These are phyloP conservation scores for Plectosphaerella sp. DNA, from an alignment of 2,329 filamentous ascomycete genomes.

Conservation along the genomic window DNA sequence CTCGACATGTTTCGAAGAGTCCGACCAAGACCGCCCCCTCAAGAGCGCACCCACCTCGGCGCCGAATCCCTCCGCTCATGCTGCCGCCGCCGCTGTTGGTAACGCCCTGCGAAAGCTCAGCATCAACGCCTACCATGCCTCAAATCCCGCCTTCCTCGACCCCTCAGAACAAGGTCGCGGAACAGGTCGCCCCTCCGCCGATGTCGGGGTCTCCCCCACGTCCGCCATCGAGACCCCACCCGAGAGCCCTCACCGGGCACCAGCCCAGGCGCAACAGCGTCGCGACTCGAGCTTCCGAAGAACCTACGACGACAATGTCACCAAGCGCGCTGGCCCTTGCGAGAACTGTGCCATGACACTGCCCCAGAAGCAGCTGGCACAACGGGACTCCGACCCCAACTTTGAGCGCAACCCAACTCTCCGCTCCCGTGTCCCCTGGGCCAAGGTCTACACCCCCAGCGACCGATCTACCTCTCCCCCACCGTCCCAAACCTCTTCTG, in stretches of 20 bases:
- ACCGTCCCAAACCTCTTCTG: conserved; percentile 43
- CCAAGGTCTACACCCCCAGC: conserved; percentile 47
- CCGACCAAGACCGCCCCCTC: conserved; percentile 30
- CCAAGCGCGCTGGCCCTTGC: conserved; percentile 58
- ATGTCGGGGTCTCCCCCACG: conserved; percentile 27
- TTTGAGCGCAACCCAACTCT: conserved; percentile 51
- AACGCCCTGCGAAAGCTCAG: conserved; percentile 45
- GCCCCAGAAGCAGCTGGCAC: conserved; percentile 39
- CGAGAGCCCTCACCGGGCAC: conserved; percentile 44
- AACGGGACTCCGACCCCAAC: conserved; percentile 18
- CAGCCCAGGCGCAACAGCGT: conserved; percentile 31
- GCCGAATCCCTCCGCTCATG: conserved; percentile 24
- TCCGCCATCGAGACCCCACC: conserved; percentile 51
- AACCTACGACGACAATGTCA: conserved; percentile 63
- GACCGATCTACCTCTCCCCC: conserved; percentile 43
- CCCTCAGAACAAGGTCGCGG: too few species aligned
- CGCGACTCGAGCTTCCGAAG: conserved; percentile 56
- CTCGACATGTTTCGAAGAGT: conserved; percentile 49
- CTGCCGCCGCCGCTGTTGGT: conserved; percentile 30
- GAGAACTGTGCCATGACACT: conserved; percentile 66
- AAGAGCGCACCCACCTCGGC: conserved; percentile 32
- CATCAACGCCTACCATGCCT: conserved; percentile 31
- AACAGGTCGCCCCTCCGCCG: conserved; percentile 25
- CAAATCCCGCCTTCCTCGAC: too few species aligned
- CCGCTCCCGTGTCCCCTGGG: conserved; percentile 56